These are phyloP conservation scores for Podospora tetraspora DNA, from an alignment of 495 filamentous ascomycete species.

Conservation along the genomic window DNA sequence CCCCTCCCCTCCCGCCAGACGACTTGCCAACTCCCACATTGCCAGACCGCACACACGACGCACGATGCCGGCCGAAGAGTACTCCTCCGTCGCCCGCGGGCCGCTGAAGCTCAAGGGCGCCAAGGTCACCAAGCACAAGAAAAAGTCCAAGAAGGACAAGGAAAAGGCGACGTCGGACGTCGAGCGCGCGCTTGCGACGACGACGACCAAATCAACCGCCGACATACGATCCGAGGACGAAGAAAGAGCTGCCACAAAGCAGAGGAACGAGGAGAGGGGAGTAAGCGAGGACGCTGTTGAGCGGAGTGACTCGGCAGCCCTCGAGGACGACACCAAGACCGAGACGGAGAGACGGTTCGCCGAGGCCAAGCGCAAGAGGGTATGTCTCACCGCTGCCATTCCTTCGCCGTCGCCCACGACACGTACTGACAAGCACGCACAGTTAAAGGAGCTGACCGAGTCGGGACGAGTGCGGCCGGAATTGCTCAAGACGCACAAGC, in stretches of 20 bases:
- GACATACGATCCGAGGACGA: background rate
- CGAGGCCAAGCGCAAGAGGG: conserved; percentile 72
- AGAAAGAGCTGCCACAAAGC: conserved; percentile 15
- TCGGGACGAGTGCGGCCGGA: conserved; percentile 48
- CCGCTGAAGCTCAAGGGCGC: conserved; percentile 79
- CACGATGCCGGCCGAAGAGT: conserved; percentile 61
- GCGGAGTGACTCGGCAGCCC: conserved; percentile 13
- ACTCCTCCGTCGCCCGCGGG: conserved; percentile 58
- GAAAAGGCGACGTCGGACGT: conserved; percentile 17
- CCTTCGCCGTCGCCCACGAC: background rate
- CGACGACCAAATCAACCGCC: background rate
- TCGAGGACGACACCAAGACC: conserved; percentile 55
- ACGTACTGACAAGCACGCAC: conserved; percentile 1
- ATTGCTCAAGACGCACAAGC: conserved; percentile 91
- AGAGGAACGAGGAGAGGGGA: conserved; percentile 13
- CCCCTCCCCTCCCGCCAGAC: background rate
- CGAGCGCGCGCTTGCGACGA: conserved; percentile 2
- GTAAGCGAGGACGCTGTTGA: conserved; percentile 9
- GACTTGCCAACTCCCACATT: background rate
- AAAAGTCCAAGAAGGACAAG: conserved; percentile 40
- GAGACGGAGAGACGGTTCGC: conserved; percentile 78
- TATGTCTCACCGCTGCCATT: conserved; percentile 38
- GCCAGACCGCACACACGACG: background rate
- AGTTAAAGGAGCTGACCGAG: conserved; percentile 64
- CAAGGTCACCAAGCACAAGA: conserved; percentile 58